Conservation (phyloP, 495 filamentous ascomycete genomes). For the Penicillium arizonense region DNA sequence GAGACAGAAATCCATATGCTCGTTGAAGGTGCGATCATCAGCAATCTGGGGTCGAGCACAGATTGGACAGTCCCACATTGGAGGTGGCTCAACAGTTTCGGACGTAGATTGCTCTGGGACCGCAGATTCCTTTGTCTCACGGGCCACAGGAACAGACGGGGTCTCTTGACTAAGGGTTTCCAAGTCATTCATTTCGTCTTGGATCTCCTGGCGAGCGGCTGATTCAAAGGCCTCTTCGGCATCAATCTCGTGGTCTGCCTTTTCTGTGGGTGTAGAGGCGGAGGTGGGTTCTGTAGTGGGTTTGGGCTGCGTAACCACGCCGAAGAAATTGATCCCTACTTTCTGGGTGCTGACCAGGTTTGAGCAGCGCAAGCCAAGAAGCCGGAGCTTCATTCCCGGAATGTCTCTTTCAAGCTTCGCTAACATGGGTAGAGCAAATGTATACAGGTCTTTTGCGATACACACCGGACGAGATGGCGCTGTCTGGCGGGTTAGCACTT, state of each 20-base stretch:
- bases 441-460: slow-evolving; percentile 79
- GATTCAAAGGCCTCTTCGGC: slow-evolving; percentile 70
- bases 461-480: slow-evolving; percentile 69
- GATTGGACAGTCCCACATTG: slow-evolving; percentile 84
- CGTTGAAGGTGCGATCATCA: slow-evolving; percentile 80
- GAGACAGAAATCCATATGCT: slow-evolving; percentile 91
- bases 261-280: background rate
- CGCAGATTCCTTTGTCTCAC: background rate
- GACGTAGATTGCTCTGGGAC: background rate
- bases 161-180: slow-evolving; percentile 63
- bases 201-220: slow-evolving; percentile 59
- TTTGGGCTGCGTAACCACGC: slow-evolving; percentile 37
- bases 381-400: slow-evolving; percentile 72
- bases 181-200: slow-evolving; percentile 64
- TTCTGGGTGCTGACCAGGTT: slow-evolving; percentile 84
- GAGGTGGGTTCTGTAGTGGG: slow-evolving; percentile 1
- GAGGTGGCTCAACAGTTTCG: slow-evolving; percentile 20
- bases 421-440: slow-evolving; percentile 78
- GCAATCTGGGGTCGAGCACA: slow-evolving; percentile 71
- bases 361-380: slow-evolving; percentile 88
- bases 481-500: slow-evolving; percentile 82
- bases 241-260: slow-evolving; percentile 62
- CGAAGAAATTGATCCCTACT: slow-evolving; percentile 77
- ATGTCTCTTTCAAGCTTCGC: slow-evolving; percentile 83
- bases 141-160: slow-evolving; percentile 3